Conservation (phyloP, 202 grass and related monocot genomes). For the Schoenoplectus triqueter region DNA sequence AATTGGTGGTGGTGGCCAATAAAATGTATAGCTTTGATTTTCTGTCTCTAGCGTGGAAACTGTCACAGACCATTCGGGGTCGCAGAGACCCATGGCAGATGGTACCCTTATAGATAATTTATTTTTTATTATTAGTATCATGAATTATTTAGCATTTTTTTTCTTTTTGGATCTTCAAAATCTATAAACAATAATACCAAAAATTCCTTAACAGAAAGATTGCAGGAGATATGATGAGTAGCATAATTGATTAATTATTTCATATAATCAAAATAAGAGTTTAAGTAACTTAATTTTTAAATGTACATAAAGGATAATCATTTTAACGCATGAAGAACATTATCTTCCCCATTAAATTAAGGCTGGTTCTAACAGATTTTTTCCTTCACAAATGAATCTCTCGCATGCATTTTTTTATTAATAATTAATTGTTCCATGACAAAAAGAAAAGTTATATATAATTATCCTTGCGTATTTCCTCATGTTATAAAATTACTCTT, state of each 20-base stretch:
- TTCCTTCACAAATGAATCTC: too few relatives aligned
- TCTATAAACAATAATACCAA: background rate
- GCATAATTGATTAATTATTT: background rate
- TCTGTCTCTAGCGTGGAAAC: background rate
- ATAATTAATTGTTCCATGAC: too few relatives aligned
- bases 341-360: too few relatives aligned
- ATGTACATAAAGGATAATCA: too few relatives aligned
- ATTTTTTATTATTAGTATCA: background rate
- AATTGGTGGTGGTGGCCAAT: conserved; percentile 10
- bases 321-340: too few relatives aligned
- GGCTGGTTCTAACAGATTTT: too few relatives aligned
- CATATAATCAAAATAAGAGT: too few relatives aligned
- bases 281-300: too few relatives aligned
- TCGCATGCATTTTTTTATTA: too few relatives aligned
- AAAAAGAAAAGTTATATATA: too few relatives aligned
- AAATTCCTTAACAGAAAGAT: background rate
- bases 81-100: conserved; percentile 15
- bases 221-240: background rate
- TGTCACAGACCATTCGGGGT: conserved; percentile 25
- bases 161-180: background rate
- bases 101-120: conserved; percentile 11
- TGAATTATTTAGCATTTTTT: background rate
- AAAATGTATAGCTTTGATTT: conserved; percentile 28
- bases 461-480: too few relatives aligned
- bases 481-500: too few relatives aligned